Percentiles rank a stretch among this genome's conserved stretches.
Evolutionary conservation across 192 early-diverging fungal species (phyloP).

Genomic region (Helicostylum pulchrum): DNA sequence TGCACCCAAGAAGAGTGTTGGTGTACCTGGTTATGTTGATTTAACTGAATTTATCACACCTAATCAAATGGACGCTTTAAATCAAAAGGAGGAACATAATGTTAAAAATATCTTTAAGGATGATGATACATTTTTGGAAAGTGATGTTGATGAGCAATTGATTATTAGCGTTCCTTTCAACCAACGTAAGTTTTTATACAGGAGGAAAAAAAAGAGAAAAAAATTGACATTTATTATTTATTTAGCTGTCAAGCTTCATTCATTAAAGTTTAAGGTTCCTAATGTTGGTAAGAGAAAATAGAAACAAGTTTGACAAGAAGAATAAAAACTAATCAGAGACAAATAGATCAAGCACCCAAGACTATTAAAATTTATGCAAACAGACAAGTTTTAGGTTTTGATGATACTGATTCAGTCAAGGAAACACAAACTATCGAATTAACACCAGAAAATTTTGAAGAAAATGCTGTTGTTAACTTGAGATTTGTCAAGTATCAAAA

Average conservation of each 20-base stretch:
- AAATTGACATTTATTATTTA: neutral
- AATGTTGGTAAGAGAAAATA: constrained; percentile 5
- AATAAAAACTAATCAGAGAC: neutral
- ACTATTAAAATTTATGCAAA: constrained; percentile 88
- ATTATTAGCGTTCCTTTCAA: constrained; percentile 86
- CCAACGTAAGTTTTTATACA: constrained; percentile 47
- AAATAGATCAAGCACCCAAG: constrained; percentile 74
- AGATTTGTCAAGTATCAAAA: constrained; percentile 95
- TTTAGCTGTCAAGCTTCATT: constrained; percentile 54
- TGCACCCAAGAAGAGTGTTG: constrained; percentile 26
- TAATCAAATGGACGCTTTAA: constrained; percentile 80
- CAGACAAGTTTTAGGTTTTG: constrained; percentile 77
- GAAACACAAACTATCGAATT: constrained; percentile 77
- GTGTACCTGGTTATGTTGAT: constrained; percentile 53
- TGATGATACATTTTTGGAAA: constrained; percentile 71
- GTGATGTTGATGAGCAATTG: constrained; percentile 95
- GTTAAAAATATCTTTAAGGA: constrained; percentile 75
- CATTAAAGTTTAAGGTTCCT: constrained; percentile 52
- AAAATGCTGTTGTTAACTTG: constrained; percentile 65
- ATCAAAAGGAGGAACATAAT: constrained; percentile 75
- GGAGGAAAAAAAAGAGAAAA: too few relatives aligned
- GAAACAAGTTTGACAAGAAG: neutral
- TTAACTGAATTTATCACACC: constrained; percentile 60
- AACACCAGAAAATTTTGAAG: constrained; percentile 63
- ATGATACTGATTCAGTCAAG: constrained; percentile 75